Base-by-base conservation (phyloP, 257 asterid genomes). In the Echium plantagineum region DNA sequence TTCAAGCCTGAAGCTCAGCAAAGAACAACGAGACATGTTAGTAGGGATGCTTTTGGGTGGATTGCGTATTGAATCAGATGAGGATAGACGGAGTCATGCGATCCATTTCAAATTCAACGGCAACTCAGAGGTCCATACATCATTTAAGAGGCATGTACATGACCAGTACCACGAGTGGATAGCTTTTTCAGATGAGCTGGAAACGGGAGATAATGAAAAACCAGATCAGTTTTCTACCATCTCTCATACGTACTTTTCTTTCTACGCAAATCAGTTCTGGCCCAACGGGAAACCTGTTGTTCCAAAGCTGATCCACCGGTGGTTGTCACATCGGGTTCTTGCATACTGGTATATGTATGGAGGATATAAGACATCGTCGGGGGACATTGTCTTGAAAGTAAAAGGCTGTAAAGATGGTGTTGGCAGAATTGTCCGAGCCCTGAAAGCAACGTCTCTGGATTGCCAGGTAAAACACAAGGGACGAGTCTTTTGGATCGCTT, bases 321-420 rank as follows among this genome's bases (percentile, higher is more conserved):
- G 98, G 97, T 26, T 93, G 68, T 86, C 97, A 1, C 94, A 94
- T 51, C 82, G 87, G 32, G 93, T 81, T 73, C 89, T 93, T 74
- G 97, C 97, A 10, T 89, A 86, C 57, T 93, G 98, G 98, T 93
- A 86, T 28, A 93, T 93, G 97, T 86, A 84, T 26, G 85, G 87
- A 3, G 98, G 97, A 28, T 77, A 81, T 63, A 83, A 82, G 69
- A 86, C 94, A 26, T 77, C 89, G 6, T 74, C 85, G 1, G 95
- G 97, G 42, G 95, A 93, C 69, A 83, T 93, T 65, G 63, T 93
- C 56, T 74, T 93, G 85, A 89, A 70, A 80, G 70, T 86, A 66
- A 86, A 67, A 75, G 89, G 83, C 21, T 68, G 76, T 61, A 20
- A 63, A 73, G 95, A 88, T 63, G 94, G 85, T 30, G 79, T 78